phyloP scores from a whole-genome alignment of 2,329 filamentous ascomycete genomes.

The Chalaropsis thielavioides region DNA sequence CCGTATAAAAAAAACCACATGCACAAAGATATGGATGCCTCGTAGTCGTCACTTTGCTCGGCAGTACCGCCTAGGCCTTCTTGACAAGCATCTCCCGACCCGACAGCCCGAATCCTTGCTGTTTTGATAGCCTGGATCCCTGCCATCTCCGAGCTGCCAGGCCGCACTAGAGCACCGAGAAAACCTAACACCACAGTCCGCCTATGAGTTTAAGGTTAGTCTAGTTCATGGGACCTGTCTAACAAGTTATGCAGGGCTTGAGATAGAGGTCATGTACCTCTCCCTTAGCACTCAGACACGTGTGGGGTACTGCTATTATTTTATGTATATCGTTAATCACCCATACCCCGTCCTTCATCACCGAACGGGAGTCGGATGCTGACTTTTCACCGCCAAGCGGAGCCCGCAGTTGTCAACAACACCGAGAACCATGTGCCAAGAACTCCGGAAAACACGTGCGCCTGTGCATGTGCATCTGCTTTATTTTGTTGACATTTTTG shows the following conservation, averaged over 20 bases:
- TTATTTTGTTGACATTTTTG: not conserved
- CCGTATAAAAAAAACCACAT: not conserved
- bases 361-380: not conserved
- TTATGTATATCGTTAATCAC: too few species aligned
- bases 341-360: not conserved
- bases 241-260: not conserved
- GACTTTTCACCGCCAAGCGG: not conserved
- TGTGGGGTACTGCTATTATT: not conserved
- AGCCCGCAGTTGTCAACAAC: not conserved
- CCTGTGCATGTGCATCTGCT: too few species aligned
- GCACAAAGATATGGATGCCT: not conserved
- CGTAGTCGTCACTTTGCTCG: not conserved
- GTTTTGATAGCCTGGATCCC: not conserved
- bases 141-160: not conserved
- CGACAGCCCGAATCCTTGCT: not conserved
- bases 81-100: not conserved
- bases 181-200: too few species aligned
- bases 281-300: not conserved
- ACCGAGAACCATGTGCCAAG: not conserved
- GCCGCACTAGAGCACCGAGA: not conserved
- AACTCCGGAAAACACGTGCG: not conserved
- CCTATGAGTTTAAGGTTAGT: not conserved
- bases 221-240: not conserved
- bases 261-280: not conserved
- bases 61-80: not conserved